These are phyloP conservation scores for Eucalyptus erythrocorys DNA, from an alignment of 345 rosid species.

Conservation along the genomic window DNA sequence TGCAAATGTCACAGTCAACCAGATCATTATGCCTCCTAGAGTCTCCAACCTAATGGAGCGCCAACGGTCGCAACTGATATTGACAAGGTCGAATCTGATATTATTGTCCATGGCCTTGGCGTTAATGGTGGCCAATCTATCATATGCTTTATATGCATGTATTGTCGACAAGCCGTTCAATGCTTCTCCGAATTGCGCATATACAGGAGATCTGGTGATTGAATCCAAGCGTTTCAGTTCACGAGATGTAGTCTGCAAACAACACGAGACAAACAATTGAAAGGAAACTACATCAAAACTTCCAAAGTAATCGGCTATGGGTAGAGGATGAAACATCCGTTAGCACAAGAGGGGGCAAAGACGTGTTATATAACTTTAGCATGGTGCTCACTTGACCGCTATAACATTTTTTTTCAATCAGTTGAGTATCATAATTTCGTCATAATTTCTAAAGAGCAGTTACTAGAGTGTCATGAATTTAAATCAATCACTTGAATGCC, in stretches of 20 bases:
- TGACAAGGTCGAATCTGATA: slow-evolving; percentile 79
- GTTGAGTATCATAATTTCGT: too few relatives aligned
- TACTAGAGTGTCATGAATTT: too few relatives aligned
- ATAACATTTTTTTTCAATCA: too few relatives aligned
- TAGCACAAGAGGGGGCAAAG: not conserved
- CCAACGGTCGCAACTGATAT: slow-evolving; percentile 78
- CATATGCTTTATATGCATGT: slow-evolving; percentile 90
- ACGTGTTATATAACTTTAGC: too few relatives aligned
- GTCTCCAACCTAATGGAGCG: slow-evolving; percentile 70
- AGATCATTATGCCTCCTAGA: slow-evolving; percentile 89
- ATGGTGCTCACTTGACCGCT: too few relatives aligned
- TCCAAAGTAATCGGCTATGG: not conserved
- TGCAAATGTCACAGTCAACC: slow-evolving; percentile 85
- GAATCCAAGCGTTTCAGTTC: slow-evolving; percentile 95
- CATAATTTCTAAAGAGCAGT: too few relatives aligned
- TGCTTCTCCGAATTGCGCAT: slow-evolving; percentile 97
- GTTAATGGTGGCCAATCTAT: slow-evolving; percentile 58
- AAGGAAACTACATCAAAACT: not conserved
- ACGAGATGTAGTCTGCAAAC: slow-evolving; percentile 69
- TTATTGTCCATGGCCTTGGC: slow-evolving; percentile 90
- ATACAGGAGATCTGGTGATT: slow-evolving; percentile 73
- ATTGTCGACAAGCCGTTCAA: slow-evolving; percentile 77
- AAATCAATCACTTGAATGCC: too few relatives aligned
- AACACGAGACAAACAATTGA: not conserved
- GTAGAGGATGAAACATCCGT: not conserved